Base-by-base conservation (phyloP, 495 filamentous ascomycete species). In the Cercophora samala region DNA sequence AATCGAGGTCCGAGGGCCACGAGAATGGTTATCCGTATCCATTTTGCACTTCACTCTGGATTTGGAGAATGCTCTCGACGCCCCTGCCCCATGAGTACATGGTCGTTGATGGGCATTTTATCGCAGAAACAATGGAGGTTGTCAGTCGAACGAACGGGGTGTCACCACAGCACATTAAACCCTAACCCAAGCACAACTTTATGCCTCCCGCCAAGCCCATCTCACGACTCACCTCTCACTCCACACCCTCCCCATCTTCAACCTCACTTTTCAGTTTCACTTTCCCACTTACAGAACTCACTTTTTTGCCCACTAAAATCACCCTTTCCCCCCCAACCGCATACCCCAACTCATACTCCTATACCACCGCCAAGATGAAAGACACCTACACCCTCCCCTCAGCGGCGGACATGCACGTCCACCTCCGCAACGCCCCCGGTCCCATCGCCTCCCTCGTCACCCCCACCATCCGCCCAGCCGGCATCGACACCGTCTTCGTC, bases 361-460 rank as follows among this genome's bases (percentile, higher is more conserved):
- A 29, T 8, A 29, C 26, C 52, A 64, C 11, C n/a, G 37, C 52
- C 59, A 73, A 65, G 42, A 83, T 83, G 82, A 75, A 77, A 68
- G 77, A 79, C 55, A 73, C 75, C 63, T 70, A 85, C 61, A 73
- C 88, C 79, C 83, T 93, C 70, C 89, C 90, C 64, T 84, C 91
- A 37, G 85, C 91, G 59, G 90, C 92, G 56, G 79, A 81, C 66
- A 80, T 82, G 76, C 78, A 83, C 64, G 84, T 85, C 66, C 91
- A 92, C 75, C 83, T 97, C 64, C 85, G 93, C 53, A 89, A 95
- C 79, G 74, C 74, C 22, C 74, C 74, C 19, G 91, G 89, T 1
- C 80, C 84, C 56, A 91, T 97, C 84, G 91, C 92, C 85, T 83
- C 93, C 65, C 79, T 91, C n/a, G 91, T 96, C 26, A 89, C 88